A percentile compares a stretch with the other conserved stretches of the same genome.
Conservation (phyloP, 345 rosid species). For the Acer negundo region DNA sequence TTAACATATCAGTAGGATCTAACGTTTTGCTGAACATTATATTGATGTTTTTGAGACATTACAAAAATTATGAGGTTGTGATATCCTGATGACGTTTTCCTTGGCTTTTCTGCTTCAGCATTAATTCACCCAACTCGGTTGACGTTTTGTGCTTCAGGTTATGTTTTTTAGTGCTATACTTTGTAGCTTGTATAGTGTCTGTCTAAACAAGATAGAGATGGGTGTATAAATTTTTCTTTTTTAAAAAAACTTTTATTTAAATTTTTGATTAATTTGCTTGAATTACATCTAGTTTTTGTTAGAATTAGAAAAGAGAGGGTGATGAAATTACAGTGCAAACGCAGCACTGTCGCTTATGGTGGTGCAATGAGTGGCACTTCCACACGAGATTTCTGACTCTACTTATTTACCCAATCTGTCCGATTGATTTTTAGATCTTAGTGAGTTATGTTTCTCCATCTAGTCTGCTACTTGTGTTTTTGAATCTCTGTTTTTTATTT, state of each 20-base stretch:
- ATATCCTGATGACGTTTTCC: not conserved
- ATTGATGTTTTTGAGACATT: not conserved
- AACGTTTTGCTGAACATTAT: not conserved
- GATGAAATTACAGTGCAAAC: constrained; percentile 42
- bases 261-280: too few species aligned
- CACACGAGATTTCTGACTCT: constrained; percentile 55
- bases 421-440: not conserved
- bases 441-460: too few species aligned
- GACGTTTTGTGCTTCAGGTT: too few species aligned
- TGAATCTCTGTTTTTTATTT: too few species aligned
- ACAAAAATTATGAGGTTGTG: not conserved
- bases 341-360: constrained; percentile 24
- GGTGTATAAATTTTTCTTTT: too few species aligned
- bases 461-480: too few species aligned
- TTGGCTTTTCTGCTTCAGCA: not conserved
- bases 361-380: constrained; percentile 49
- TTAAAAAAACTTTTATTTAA: too few species aligned
- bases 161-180: not conserved
- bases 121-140: too few species aligned
- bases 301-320: constrained; percentile 8
- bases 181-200: not conserved
- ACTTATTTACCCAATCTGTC: not conserved
- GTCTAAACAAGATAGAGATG: too few species aligned
- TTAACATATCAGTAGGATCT: not conserved
- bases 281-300: not conserved